Evolutionary conservation across 2,329 filamentous ascomycete species (phyloP).

Genomic region (Fusarium compactum): DNA sequence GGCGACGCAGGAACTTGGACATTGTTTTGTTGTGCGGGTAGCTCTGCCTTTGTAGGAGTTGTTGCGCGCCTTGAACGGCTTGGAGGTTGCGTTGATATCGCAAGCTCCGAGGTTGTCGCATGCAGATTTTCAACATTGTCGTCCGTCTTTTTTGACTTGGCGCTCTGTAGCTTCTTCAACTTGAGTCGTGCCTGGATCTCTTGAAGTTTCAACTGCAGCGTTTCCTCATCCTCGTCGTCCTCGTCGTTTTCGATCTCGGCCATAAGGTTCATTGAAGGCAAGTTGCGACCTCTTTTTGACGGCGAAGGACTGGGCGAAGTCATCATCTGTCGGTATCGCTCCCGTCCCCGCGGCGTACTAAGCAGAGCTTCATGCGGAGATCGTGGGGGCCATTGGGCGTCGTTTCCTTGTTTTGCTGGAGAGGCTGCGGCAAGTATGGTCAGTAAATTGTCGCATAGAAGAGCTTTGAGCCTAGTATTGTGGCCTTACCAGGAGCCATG

Average conservation of each 20-base stretch:
- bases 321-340: conserved; percentile 76
- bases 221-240: conserved; percentile 89
- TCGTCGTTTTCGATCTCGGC: conserved; percentile 58
- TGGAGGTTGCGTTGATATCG: conserved; percentile 39
- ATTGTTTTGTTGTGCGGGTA: conserved; percentile 48
- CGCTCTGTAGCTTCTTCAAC: conserved; percentile 85
- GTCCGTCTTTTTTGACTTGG: conserved; percentile 45
- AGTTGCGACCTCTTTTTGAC: conserved; percentile 45
- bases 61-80: conserved; percentile 43
- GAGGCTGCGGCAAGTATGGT: conserved; percentile 37
- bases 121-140: conserved; percentile 35
- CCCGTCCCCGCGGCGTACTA: conserved; percentile 81
- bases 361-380: conserved; percentile 74
- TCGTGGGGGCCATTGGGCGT: conserved; percentile 73
- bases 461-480: not conserved
- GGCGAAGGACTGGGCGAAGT: conserved; percentile 78
- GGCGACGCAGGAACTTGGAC: conserved; percentile 83
- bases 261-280: conserved; percentile 50
- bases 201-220: conserved; percentile 83
- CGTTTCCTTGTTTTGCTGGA: conserved; percentile 56
- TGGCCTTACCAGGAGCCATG: conserved; percentile 48
- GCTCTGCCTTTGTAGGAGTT: conserved; percentile 46
- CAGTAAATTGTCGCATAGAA: conserved; percentile 19
- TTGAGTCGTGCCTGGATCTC: conserved; percentile 90
- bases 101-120: conserved; percentile 38